A percentile compares a stretch with the other conserved stretches of the same genome.
Evolutionary conservation across 1,284 basidiomycete genomes (phyloP).

Genomic region (Ganoderma sp.): DNA sequence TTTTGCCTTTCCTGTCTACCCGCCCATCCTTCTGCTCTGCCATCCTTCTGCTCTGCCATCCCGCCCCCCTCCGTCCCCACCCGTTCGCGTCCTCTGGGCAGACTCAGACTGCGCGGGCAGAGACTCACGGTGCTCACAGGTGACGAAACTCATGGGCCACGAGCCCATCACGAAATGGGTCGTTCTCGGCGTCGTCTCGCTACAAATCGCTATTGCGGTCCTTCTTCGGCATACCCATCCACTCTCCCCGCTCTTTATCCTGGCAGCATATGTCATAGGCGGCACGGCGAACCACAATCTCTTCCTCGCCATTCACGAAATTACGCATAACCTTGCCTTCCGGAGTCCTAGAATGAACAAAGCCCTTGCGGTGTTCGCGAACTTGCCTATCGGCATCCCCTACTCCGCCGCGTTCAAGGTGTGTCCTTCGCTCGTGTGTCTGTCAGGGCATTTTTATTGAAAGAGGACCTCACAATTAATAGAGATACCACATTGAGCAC

Average conservation of each 20-base stretch:
- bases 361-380: slow-evolving; percentile 87
- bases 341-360: slow-evolving; percentile 86
- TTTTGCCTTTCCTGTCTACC: background rate
- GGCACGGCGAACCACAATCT: slow-evolving; percentile 97
- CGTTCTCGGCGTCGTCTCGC: slow-evolving; percentile 76
- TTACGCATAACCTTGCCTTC: slow-evolving; percentile 98
- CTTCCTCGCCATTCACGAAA: slow-evolving; percentile 98
- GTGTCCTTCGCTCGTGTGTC: slow-evolving; percentile 15
- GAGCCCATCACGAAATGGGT: slow-evolving; percentile 91
- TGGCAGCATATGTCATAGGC: slow-evolving; percentile 86
- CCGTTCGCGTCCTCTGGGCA: slow-evolving; percentile 1
- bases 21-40: background rate
- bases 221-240: slow-evolving; percentile 71
- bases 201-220: slow-evolving; percentile 77
- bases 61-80: background rate
- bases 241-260: slow-evolving; percentile 74
- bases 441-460: slow-evolving; percentile 4
- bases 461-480: slow-evolving; percentile 17
- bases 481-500: slow-evolving; percentile 94
- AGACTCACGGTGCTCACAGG: slow-evolving; percentile 50
- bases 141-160: slow-evolving; percentile 94
- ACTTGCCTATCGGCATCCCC: slow-evolving; percentile 92
- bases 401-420: slow-evolving; percentile 98
- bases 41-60: background rate
- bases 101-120: background rate